Base-by-base conservation (phyloP, 495 filamentous ascomycete species). In the Daldinia decipiens region DNA sequence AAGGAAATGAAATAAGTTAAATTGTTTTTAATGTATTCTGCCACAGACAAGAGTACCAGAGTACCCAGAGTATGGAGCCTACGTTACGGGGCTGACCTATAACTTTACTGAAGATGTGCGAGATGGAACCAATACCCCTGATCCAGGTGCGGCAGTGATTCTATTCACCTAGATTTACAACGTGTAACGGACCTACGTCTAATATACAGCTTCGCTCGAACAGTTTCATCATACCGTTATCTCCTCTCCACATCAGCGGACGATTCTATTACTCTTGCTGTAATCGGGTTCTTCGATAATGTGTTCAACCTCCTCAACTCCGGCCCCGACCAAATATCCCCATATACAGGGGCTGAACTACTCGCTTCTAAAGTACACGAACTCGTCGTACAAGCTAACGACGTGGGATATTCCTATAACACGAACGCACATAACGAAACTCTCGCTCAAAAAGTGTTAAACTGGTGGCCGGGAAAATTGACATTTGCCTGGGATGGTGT, bases 81-180 rank as follows among this genome's bases (percentile, higher is more conserved):
- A 74, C 31, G 43, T 86, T 12, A 80, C 79, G 5, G 83, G 81
- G 24, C 75, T 86, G 19, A 79, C 82, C 3, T 78, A 84, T 45
- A 78, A 77, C 17, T 81, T 85, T 19, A 74, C 76, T 0, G 78
- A 85, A 58, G 78, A 85, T 38, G 79, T 81, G 34, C 78, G 50
- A n/a, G 76, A 78, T 32, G 76, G 76, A 0, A 52, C 36, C 9
- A 59, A 74, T 19, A 78, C 76, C n/a, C 76, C 75, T 0, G 75
- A 78, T 43, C 76, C 76, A 29, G 70, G 70, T 72, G 21, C 38
- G 65, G 8, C 38, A 31, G 5, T n/a, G 17, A 11, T 54, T 45
- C 11, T 27, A 13, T 54, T 17, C 7, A 32, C 29, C 31, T 40
- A 36, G 4, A 17, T 2, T 45, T 31, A 5, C 7, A 1, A 36